phyloP scores from a whole-genome alignment of 495 filamentous ascomycete genomes.

The Chaetomium fimeti region DNA sequence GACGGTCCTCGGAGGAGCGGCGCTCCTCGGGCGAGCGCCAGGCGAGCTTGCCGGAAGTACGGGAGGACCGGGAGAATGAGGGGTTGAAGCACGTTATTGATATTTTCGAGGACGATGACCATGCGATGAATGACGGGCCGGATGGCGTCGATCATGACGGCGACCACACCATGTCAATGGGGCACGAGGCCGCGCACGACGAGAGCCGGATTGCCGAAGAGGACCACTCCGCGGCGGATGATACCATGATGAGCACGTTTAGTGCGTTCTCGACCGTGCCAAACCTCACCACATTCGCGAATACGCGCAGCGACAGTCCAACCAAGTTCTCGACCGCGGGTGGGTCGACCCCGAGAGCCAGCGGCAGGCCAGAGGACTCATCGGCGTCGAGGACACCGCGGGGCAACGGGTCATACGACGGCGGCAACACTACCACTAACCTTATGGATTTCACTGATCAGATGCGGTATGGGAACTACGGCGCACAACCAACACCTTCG shows the following conservation, averaged over 20 bases:
- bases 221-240: conserved; percentile 55
- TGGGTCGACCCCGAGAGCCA: conserved; percentile 32
- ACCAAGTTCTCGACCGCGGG: conserved; percentile 41
- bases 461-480: conserved; percentile 51
- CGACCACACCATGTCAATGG: conserved; percentile 29
- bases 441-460: conserved; percentile 88
- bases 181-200: conserved; percentile 8
- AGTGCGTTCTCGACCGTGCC: conserved; percentile 85
- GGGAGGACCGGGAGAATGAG: conserved; percentile 39
- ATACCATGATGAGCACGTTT: conserved; percentile 67
- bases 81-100: conserved; percentile 46
- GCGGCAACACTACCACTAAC: conserved; percentile 57
- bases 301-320: conserved; percentile 57
- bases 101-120: conserved; percentile 55
- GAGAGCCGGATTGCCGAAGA: conserved; percentile 22
- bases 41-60: conserved; percentile 44
- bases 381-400: conserved; percentile 63
- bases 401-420: conserved; percentile 29
- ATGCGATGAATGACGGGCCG: conserved; percentile 17
- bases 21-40: conserved; percentile 35
- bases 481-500: conserved; percentile 31
- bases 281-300: conserved; percentile 82
- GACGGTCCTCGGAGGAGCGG: conserved; percentile 20
- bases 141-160: conserved; percentile 21
- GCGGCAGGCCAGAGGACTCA: conserved; percentile 39